These are phyloP conservation scores for Centaurea solstitialis DNA, from an alignment of 129 eudicot species.

Conservation along the genomic window DNA sequence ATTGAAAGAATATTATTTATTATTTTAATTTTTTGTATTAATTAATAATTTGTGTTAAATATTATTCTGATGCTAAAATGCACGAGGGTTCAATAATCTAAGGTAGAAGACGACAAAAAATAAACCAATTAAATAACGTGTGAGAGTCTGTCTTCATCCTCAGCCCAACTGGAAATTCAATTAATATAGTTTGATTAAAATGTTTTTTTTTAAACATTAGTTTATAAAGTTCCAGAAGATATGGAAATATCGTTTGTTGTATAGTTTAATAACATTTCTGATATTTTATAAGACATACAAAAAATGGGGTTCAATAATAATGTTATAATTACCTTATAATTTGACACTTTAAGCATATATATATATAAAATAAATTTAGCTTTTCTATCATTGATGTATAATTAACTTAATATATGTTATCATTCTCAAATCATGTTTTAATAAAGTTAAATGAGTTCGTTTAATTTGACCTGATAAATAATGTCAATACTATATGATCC, in stretches of 20 bases:
- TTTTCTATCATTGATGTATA: no score
- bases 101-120: conserved; percentile 21
- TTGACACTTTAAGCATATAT: not conserved
- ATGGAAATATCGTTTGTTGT: not conserved
- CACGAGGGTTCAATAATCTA: conserved; percentile 43
- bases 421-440: no score
- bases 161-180: conserved; percentile 25
- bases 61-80: conserved; percentile 16
- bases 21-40: no score
- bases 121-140: conserved; percentile 20
- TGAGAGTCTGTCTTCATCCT: conserved; percentile 32
- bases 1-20: no score
- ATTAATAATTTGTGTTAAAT: not conserved
- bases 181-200: not conserved
- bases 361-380: no score
- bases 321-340: not conserved
- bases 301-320: not conserved
- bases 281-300: not conserved
- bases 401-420: no score
- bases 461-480: no score
- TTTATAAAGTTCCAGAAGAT: not conserved
- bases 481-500: no score
- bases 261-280: not conserved
- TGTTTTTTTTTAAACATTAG: not conserved
- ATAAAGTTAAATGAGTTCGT: no score